Evolutionary conservation across 2,329 filamentous ascomycete species (phyloP).

Genomic region (Bipolaris bicolor): DNA sequence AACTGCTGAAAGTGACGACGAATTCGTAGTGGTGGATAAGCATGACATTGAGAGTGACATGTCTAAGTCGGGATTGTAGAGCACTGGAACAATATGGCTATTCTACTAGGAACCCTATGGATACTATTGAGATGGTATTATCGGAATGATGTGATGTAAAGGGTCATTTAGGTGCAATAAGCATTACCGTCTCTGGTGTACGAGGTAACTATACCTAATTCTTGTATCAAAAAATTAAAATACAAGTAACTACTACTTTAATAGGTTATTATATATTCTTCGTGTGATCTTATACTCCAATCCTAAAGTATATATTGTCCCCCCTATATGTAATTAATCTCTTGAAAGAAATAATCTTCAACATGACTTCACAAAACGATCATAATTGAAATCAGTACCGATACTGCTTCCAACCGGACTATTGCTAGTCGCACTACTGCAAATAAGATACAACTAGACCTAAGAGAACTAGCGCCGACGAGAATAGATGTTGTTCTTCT

Average conservation of each 20-base stretch:
- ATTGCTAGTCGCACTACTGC: background rate
- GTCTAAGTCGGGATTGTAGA: slow-evolving; percentile 19
- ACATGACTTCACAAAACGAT: background rate
- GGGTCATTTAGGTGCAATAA: background rate
- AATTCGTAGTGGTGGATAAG: slow-evolving; percentile 41
- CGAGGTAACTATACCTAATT: slow-evolving; percentile 14
- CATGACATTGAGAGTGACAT: slow-evolving; percentile 31
- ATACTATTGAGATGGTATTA: too few species aligned
- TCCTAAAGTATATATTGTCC: too few species aligned
- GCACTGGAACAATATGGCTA: background rate
- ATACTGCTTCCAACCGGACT: background rate
- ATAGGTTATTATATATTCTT: too few species aligned
- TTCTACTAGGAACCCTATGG: background rate
- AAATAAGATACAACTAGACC: background rate
- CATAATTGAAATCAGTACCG: background rate
- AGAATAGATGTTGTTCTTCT: too few species aligned
- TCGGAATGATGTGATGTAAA: background rate
- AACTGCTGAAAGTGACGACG: slow-evolving; percentile 40
- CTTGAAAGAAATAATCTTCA: too few species aligned
- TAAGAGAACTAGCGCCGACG: background rate
- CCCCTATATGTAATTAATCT: too few species aligned
- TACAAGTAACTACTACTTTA: background rate
- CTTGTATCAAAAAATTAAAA: background rate
- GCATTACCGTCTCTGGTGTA: background rate
- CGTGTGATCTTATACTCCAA: too few species aligned